Percentiles rank a stretch among this genome's conserved stretches.
Evolutionary conservation across 805 yeast species (phyloP).

Genomic region (Huiozyma naganishii): DNA sequence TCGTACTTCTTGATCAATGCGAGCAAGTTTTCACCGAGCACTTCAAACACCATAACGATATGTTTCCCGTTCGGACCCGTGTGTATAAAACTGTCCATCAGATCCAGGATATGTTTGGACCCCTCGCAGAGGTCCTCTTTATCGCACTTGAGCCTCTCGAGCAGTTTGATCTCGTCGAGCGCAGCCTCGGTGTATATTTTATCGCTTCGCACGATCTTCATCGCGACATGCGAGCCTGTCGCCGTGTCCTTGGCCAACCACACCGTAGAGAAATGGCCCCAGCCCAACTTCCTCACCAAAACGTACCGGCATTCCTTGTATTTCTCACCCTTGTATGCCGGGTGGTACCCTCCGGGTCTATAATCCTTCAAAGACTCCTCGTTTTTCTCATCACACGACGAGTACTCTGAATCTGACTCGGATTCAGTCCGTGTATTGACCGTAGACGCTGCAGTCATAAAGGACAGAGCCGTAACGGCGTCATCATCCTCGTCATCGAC

Average conservation of each 20-base stretch:
- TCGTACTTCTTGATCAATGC: constrained; percentile 71
- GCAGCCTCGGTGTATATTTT: constrained; percentile 90
- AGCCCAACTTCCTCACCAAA: constrained; percentile 82
- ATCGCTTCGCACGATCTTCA: constrained; percentile 89
- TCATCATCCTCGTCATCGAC: too few species aligned
- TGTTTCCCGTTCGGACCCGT: constrained; percentile 87
- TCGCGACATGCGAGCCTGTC: constrained; percentile 68
- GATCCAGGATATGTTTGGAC: constrained; percentile 64
- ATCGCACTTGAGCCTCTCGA: constrained; percentile 40
- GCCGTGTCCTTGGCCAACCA: constrained; percentile 67
- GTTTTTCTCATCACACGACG: constrained; percentile 36
- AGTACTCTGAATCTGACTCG: constrained; percentile 24
- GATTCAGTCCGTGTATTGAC: background rate
- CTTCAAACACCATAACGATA: constrained; percentile 95
- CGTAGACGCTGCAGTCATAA: too few species aligned
- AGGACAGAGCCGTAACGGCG: too few species aligned
- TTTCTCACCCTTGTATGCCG: constrained; percentile 78
- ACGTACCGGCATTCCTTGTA: constrained; percentile 69
- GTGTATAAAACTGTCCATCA: constrained; percentile 78
- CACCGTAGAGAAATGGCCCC: constrained; percentile 98
- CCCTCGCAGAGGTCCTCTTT: constrained; percentile 46
- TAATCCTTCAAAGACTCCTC: constrained; percentile 87
- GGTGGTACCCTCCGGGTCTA: constrained; percentile 90
- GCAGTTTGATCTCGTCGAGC: constrained; percentile 76
- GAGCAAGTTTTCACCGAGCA: constrained; percentile 83